Evolutionary conservation across 2,329 filamentous ascomycete species (phyloP), one percentile per base, ranked within the genome.

Genomic region (Beauveria pseudobassiana): DNA sequence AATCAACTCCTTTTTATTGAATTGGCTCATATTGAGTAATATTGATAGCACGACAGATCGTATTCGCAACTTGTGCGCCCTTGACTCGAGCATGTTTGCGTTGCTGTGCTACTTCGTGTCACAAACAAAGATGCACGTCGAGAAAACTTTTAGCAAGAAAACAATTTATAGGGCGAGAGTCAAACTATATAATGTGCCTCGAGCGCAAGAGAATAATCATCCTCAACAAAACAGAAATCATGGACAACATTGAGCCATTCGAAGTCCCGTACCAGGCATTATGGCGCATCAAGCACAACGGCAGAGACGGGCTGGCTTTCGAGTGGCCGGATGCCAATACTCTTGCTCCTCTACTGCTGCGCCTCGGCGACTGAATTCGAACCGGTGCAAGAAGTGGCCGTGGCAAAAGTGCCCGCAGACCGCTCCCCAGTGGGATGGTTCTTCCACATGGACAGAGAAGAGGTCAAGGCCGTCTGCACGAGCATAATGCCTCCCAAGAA

Each of bases 281-380:
- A 14, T 54, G 58, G 58, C 58, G 42, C 42, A 42, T 45, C 40
- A 46, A 61, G 28, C 42, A 61, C 26, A 5, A 61, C 20, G 50
- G 20, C n/a, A 16, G 46, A n/a, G 50, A 54, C 10, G 58, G 42
- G 16, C 20, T 61, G 4, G 50, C 50, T 0, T 26, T 54, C 9
- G 28, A 61, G 38, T 34, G 38, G 38, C 49, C 58, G 1, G 58
- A 14, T 50, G 14, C 58, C 58, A 1, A 22, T 52, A 16, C 9
- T 38, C 3, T 0, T 61, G 10, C 46, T 54, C 20, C 22, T 28
- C 9, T 61, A 61, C 30, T 45, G 28, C 50, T 26, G 48, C 40
- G 3, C 1, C 5, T 14, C 30, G 2, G 58, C 28, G 5, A 14
- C 20, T 12, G 49, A 24, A 0, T 46, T 24, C 8, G 14, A 30